Evolutionary conservation across 108 stramenopile genomes (phyloP).

Genomic region (Pseudonitzschia multiseries): DNA sequence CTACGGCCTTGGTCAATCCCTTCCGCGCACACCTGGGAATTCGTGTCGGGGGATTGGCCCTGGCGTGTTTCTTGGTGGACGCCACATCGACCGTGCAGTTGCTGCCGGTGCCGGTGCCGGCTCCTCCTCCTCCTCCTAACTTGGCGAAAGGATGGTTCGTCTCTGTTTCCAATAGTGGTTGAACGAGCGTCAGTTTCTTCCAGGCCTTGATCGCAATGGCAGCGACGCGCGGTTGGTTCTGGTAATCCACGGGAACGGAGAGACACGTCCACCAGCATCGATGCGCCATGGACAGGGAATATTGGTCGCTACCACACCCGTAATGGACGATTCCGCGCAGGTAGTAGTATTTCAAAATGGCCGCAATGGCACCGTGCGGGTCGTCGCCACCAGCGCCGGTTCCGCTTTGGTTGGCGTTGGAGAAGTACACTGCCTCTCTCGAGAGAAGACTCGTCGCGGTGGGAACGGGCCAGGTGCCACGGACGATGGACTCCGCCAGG

Average conservation of each 20-base stretch:
- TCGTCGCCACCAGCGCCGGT: not conserved
- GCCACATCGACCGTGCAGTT: not conserved
- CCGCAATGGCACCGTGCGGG: not conserved
- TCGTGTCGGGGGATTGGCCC: conserved; percentile 3
- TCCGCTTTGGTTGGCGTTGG: not conserved
- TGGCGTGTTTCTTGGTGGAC: not conserved
- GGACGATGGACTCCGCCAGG: conserved; percentile 36
- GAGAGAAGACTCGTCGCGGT: not conserved
- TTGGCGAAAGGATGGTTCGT: not conserved
- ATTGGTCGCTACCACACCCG: conserved; percentile 43
- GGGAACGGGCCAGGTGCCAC: conserved; percentile 47
- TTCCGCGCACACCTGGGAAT: not conserved
- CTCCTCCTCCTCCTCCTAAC: conserved; percentile 12
- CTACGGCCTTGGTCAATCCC: not conserved
- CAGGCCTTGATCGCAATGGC: conserved; percentile 57
- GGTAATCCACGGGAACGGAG: conserved; percentile 46
- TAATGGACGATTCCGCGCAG: conserved; percentile 64
- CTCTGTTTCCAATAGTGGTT: conserved; percentile 49
- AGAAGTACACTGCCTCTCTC: not conserved
- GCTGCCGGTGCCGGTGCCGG: conserved; percentile 2
- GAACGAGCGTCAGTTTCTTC: conserved; percentile 69
- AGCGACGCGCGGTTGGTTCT: conserved; percentile 3
- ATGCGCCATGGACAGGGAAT: conserved; percentile 39
- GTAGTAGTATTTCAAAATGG: conserved; percentile 62
- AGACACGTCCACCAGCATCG: conserved; percentile 69